Percentiles rank a stretch among this genome's conserved stretches.
phyloP scores from a whole-genome alignment of 192 early-diverging fungal genomes.

The Backusella mclennaniae region DNA sequence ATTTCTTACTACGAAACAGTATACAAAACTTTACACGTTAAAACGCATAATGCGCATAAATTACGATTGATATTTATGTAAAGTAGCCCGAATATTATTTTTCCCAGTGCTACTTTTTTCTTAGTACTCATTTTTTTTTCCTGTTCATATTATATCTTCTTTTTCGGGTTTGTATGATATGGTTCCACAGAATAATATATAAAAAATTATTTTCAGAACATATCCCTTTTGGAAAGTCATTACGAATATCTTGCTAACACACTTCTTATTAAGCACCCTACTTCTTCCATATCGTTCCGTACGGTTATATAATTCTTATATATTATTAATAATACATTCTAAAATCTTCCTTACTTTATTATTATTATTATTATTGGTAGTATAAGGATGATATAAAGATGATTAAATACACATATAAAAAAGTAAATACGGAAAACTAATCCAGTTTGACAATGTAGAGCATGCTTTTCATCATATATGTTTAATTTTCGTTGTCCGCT shows the following conservation, averaged over 20 bases:
- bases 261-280: constrained; percentile 4
- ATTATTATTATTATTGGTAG: not conserved
- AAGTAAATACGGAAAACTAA: not conserved
- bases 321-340: not conserved
- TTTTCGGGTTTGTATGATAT: not conserved
- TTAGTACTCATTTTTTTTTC: not conserved
- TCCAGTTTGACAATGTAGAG: not conserved
- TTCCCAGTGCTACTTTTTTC: not conserved
- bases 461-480: not conserved
- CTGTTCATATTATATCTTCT: not conserved
- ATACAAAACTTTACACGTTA: not conserved
- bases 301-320: not conserved
- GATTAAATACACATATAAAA: not conserved
- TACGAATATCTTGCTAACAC: not conserved
- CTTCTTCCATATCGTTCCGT: not conserved
- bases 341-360: not conserved
- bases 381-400: not conserved
- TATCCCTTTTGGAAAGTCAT: not conserved
- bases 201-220: not conserved
- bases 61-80: not conserved
- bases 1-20: not conserved
- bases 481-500: constrained; percentile 3
- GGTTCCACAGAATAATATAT: not conserved
- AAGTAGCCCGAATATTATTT: not conserved
- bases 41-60: not conserved